phyloP scores from a whole-genome alignment of 1,284 basidiomycete genomes.

The Volvariella volvacea region DNA sequence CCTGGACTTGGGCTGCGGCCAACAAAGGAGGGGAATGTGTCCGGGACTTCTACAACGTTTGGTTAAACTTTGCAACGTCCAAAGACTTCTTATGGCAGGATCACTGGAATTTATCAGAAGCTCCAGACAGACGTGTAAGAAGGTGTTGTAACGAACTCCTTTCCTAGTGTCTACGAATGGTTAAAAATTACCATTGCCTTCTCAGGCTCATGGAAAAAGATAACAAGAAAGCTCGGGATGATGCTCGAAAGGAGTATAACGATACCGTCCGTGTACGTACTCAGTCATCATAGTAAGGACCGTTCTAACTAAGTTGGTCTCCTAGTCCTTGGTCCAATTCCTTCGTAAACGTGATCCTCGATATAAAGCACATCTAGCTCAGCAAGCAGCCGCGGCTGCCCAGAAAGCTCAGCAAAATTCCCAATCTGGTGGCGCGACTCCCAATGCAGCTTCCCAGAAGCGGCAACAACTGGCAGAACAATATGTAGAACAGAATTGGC shows the following conservation, averaged over 20 bases:
- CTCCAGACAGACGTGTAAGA: conserved; percentile 81
- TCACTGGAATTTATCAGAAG: conserved; percentile 78
- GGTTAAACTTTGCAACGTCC: conserved; percentile 82
- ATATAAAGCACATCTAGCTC: conserved; percentile 68
- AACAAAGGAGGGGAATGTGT: conserved; percentile 39
- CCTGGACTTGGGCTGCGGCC: conserved; percentile 62
- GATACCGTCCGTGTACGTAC: conserved; percentile 76
- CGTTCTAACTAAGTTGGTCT: conserved; percentile 17
- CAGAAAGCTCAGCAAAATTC: conserved; percentile 17
- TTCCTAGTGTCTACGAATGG: no score
- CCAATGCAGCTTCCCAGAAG: conserved; percentile 18
- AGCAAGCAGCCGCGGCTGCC: conserved; percentile 29
- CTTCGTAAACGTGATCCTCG: conserved; percentile 92
- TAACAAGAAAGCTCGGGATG: conserved; percentile 88
- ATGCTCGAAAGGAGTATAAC: conserved; percentile 88
- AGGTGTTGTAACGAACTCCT: conserved; percentile 47
- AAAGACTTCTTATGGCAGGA: conserved; percentile 93
- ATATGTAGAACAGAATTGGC: conserved; percentile 84
- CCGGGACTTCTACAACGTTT: conserved; percentile 79
- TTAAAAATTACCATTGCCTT: no score
- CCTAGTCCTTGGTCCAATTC: conserved; percentile 77
- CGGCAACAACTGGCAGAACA: conserved; percentile 19
- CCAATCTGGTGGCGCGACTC: conserved; percentile 14
- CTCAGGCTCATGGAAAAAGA: conserved; percentile 91
- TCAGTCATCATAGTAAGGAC: conserved; percentile 3